Evolutionary conservation across 2,329 filamentous ascomycete species (phyloP).

Genomic region (Colletotrichum echinochloae): DNA sequence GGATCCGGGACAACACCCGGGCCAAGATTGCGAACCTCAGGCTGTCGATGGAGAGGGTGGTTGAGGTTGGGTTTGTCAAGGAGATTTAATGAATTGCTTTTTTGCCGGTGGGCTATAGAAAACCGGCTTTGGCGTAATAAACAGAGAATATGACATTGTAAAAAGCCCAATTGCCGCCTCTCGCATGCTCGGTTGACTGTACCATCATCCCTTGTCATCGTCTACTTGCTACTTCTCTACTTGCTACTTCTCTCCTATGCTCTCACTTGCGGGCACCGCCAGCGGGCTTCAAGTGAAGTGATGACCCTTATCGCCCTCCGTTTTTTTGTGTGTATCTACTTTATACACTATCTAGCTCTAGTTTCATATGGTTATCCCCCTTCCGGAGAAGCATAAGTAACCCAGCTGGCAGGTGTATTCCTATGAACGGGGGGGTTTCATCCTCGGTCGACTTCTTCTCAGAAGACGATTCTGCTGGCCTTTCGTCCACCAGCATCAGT

Average conservation of each 20-base stretch:
- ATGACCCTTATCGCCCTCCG: not conserved
- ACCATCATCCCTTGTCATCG: not conserved
- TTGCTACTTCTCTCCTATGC: too few relatives aligned
- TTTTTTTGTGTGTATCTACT: not conserved
- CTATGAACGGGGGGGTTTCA: too few relatives aligned
- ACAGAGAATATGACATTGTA: not conserved
- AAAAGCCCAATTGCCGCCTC: not conserved
- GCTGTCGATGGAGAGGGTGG: conserved; percentile 68
- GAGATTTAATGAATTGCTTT: conserved; percentile 61
- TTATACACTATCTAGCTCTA: not conserved
- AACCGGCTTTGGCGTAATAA: not conserved
- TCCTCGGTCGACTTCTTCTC: too few relatives aligned
- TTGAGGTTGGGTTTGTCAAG: conserved; percentile 78
- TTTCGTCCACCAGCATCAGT: too few relatives aligned
- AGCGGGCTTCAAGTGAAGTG: not conserved
- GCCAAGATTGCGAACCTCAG: conserved; percentile 74
- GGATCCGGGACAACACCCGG: conserved; percentile 74
- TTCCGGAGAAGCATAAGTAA: too few relatives aligned
- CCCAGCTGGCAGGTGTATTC: too few relatives aligned
- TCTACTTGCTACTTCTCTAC: not conserved
- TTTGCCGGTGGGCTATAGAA: not conserved
- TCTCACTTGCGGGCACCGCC: too few relatives aligned
- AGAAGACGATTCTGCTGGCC: too few relatives aligned
- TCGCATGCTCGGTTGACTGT: not conserved
- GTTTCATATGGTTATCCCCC: not conserved